Evolutionary conservation across 1,284 basidiomycete species (phyloP).

Genomic region (Amylostereum areolatum): DNA sequence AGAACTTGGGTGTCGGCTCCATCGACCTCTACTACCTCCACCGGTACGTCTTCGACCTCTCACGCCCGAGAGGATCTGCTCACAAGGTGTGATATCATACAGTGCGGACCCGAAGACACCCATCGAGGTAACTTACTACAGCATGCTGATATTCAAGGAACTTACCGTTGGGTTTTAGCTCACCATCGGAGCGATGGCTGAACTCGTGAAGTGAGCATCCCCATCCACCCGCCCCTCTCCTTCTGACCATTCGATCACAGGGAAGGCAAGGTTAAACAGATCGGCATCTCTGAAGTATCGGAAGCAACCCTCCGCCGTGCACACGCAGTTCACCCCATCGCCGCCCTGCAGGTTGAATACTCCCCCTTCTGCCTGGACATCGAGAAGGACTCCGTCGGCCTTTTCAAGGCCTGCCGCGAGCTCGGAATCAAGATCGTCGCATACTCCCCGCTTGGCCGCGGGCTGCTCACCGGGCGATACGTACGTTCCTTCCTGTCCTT

Average conservation of each 20-base stretch:
- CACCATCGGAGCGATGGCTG: constrained; percentile 45
- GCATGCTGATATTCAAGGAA: background rate
- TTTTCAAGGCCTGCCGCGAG: constrained; percentile 45
- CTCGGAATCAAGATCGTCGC: constrained; percentile 50
- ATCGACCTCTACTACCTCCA: constrained; percentile 45
- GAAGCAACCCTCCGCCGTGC: constrained; percentile 57
- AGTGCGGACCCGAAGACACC: constrained; percentile 37
- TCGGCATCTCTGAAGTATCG: constrained; percentile 60
- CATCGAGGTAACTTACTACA: constrained; percentile 31
- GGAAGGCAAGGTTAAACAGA: constrained; percentile 52
- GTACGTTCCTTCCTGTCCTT: constrained; percentile 26
- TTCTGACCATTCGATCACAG: constrained; percentile 17
- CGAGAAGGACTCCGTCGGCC: constrained; percentile 39
- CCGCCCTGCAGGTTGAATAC: constrained; percentile 60
- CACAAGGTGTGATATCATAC: constrained; percentile 7
- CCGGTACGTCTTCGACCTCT: constrained; percentile 18
- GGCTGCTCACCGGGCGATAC: constrained; percentile 53
- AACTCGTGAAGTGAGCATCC: constrained; percentile 43
- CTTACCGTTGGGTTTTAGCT: constrained; percentile 14
- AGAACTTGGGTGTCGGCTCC: constrained; percentile 34
- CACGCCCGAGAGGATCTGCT: background rate
- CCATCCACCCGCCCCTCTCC: background rate
- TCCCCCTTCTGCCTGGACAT: constrained; percentile 55
- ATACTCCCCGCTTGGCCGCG: constrained; percentile 59
- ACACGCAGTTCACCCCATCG: constrained; percentile 52